Conservation (phyloP, 1,284 basidiomycete genomes). For the Apiotrichum montevideense region DNA sequence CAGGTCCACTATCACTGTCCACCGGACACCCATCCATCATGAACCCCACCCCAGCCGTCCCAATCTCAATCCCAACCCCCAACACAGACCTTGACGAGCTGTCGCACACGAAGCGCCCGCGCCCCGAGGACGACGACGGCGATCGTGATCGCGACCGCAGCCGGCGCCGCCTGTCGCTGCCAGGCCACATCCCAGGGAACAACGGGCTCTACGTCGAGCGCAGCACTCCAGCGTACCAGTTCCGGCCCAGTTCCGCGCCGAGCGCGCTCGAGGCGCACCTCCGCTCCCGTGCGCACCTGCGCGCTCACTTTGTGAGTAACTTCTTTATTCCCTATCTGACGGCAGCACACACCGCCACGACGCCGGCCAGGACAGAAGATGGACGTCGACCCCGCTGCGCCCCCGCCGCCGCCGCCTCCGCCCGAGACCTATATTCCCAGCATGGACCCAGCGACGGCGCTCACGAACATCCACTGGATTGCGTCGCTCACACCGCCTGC, state of each 20-base stretch:
- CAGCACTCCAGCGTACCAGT: too few species aligned
- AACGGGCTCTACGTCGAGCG: background rate
- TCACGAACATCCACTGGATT: too few species aligned
- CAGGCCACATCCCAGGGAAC: background rate
- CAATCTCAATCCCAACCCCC: background rate
- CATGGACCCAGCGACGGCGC: too few species aligned
- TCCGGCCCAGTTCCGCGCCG: too few species aligned
- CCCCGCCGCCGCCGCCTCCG: too few species aligned
- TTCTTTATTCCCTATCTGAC: background rate
- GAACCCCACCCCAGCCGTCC: background rate
- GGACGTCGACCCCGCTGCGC: too few species aligned
- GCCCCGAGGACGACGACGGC: background rate
- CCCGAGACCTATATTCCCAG: too few species aligned
- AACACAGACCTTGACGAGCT: background rate
- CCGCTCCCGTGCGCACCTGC: background rate
- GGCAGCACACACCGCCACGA: background rate
- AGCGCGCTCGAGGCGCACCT: background rate
- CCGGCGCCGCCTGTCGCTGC: background rate
- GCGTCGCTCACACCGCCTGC: too few species aligned
- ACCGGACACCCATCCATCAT: too few species aligned
- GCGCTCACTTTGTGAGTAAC: background rate
- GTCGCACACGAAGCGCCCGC: constrained; percentile 1
- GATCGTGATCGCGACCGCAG: background rate
- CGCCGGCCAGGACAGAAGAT: too few species aligned
- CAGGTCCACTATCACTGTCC: too few species aligned